Percentiles rank a stretch among this genome's conserved stretches.
Conservation (phyloP, 2,329 filamentous ascomycete genomes). For the Leptographium galeiforme region DNA sequence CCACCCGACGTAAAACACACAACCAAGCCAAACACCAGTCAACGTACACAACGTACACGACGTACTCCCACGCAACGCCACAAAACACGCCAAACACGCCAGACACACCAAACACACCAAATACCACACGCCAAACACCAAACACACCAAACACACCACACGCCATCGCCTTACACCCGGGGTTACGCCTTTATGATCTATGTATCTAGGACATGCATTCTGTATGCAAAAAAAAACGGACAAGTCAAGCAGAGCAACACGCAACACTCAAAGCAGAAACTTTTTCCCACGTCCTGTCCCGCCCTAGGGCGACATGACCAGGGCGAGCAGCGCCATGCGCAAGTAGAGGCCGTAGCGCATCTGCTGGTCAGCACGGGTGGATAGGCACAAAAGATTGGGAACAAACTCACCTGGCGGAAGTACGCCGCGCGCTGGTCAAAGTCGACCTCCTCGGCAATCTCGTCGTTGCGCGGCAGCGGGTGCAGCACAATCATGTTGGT, state of each 20-base stretch:
- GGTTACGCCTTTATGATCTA: no score
- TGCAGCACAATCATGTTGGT: constrained; percentile 89
- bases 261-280: background rate
- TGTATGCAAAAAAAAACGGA: background rate
- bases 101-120: constrained; percentile 1
- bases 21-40: background rate
- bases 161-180: no score
- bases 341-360: constrained; percentile 97
- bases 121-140: background rate
- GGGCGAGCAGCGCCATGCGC: constrained; percentile 89
- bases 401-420: constrained; percentile 82
- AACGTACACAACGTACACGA: constrained; percentile 8
- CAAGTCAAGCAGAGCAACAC: background rate
- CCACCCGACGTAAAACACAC: background rate
- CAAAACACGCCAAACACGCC: background rate
- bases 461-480: constrained; percentile 82
- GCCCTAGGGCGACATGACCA: constrained; percentile 56
- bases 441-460: constrained; percentile 92
- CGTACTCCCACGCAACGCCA: constrained; percentile 3
- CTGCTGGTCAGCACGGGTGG: constrained; percentile 40
- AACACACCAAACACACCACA: no score
- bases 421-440: constrained; percentile 95
- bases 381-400: background rate
- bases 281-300: constrained; percentile 2
- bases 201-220: no score